These are phyloP conservation scores for Fusarium redolens DNA, from an alignment of 2,329 filamentous ascomycete species.

Conservation along the genomic window DNA sequence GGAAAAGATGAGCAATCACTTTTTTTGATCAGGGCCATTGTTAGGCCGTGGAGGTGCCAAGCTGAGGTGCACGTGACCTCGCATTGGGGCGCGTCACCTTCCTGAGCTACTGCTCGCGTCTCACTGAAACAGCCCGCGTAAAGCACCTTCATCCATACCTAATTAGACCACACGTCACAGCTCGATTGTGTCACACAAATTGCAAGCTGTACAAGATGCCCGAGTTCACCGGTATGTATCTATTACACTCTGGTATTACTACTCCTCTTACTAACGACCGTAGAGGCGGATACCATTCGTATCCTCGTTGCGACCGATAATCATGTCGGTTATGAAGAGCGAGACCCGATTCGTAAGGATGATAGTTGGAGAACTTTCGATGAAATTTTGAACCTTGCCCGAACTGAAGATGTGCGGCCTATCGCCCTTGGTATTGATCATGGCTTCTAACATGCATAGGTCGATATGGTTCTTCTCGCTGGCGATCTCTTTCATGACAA, in stretches of 20 bases:
- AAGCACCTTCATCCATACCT: constrained; percentile 16
- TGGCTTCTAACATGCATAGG: constrained; percentile 52
- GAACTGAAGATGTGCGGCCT: constrained; percentile 75
- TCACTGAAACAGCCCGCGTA: constrained; percentile 33
- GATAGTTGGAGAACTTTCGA: constrained; percentile 98
- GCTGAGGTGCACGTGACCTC: constrained; percentile 45
- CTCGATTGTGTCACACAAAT: constrained; percentile 1
- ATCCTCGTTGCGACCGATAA: constrained; percentile 96
- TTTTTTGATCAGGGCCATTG: neutral
- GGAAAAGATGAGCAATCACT: constrained; percentile 31
- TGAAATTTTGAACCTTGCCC: constrained; percentile 91
- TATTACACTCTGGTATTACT: neutral
- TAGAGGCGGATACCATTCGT: constrained; percentile 84
- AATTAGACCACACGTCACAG: neutral
- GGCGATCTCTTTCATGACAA: constrained; percentile 99
- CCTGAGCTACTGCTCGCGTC: constrained; percentile 22
- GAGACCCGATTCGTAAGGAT: constrained; percentile 92
- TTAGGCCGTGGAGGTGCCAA: neutral
- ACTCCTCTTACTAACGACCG: constrained; percentile 19
- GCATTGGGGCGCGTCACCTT: constrained; percentile 44
- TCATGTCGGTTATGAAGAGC: constrained; percentile 96
- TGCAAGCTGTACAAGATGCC: constrained; percentile 37
- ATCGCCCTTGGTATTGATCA: accelerated
- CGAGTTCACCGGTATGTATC: constrained; percentile 46
- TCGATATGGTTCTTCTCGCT: constrained; percentile 96